phyloP scores from a whole-genome alignment of 371 early-diverging fungal genomes.

The Mortierella sp. region DNA sequence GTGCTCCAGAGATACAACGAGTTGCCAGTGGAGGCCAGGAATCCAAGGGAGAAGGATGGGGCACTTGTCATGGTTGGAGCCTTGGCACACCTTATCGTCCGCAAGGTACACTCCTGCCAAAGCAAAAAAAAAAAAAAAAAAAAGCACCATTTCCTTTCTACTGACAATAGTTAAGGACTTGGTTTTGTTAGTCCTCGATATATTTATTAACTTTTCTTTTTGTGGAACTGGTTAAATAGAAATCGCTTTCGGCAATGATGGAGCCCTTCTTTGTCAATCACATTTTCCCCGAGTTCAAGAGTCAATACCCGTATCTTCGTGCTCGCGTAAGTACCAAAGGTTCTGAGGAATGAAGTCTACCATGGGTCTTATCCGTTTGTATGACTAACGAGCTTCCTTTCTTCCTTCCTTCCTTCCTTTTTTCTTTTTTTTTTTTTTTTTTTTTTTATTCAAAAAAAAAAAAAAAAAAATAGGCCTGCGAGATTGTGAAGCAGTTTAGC shows the following conservation, averaged over 20 bases:
- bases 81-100: slow-evolving; percentile 68
- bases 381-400: no score
- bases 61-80: slow-evolving; percentile 86
- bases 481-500: slow-evolving; percentile 53
- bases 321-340: slow-evolving; percentile 65
- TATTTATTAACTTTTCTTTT: no score
- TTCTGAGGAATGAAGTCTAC: slow-evolving; percentile 26
- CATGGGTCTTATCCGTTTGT: background rate
- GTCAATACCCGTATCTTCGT: slow-evolving; percentile 81
- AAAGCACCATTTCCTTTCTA: slow-evolving; percentile 59
- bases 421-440: background rate
- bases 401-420: background rate
- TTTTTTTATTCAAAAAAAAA: no score
- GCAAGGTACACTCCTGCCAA: no score
- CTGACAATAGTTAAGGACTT: no score
- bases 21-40: slow-evolving; percentile 69
- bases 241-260: slow-evolving; percentile 59
- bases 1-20: slow-evolving; percentile 70
- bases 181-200: no score
- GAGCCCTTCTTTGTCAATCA: slow-evolving; percentile 83
- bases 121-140: no score
- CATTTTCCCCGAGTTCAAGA: slow-evolving; percentile 89
- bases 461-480: slow-evolving; percentile 47
- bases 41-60: slow-evolving; percentile 87
- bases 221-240: background rate